These are phyloP conservation scores for Kwoniella europaea DNA, from an alignment of 768 basidiomycete species.

Conservation along the genomic window DNA sequence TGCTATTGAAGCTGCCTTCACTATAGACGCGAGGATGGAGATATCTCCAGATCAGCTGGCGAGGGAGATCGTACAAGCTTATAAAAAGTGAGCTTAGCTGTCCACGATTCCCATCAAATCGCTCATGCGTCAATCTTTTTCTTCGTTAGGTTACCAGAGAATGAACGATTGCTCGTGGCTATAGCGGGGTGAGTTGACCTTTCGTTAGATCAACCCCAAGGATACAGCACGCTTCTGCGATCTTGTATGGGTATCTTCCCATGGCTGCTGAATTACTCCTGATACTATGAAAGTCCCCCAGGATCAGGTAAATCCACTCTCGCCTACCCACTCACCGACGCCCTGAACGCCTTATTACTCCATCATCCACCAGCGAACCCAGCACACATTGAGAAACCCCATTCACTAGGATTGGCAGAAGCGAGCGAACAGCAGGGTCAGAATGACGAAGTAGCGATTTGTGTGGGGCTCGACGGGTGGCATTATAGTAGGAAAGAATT, in stretches of 20 bases:
- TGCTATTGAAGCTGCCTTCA: not conserved
- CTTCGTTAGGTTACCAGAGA: constrained; percentile 5
- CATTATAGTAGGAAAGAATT: constrained; percentile 80
- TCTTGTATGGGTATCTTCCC: no score
- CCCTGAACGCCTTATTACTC: constrained; percentile 63
- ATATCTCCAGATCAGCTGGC: constrained; percentile 26
- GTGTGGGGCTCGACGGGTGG: constrained; percentile 90
- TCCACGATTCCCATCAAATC: no score
- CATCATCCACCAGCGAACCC: constrained; percentile 23
- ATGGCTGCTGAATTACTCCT: no score
- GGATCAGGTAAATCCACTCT: constrained; percentile 87
- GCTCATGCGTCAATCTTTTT: not conserved
- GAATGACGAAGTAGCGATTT: constrained; percentile 62
- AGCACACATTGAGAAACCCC: constrained; percentile 14
- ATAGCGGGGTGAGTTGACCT: constrained; percentile 31
- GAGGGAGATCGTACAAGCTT: constrained; percentile 20
- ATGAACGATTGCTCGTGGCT: constrained; percentile 67
- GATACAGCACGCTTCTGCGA: no score
- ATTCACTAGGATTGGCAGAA: not conserved
- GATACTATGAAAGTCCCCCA: constrained; percentile 59
- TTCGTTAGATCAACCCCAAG: not conserved
- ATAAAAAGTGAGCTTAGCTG: constrained; percentile 12
- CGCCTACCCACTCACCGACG: constrained; percentile 66
- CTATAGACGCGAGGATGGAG: constrained; percentile 4
- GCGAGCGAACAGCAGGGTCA: not conserved